A percentile compares a stretch with the other conserved stretches of the same genome.
phyloP scores from a whole-genome alignment of 148 eudicot species.

The Camellia lanceoleosa region DNA sequence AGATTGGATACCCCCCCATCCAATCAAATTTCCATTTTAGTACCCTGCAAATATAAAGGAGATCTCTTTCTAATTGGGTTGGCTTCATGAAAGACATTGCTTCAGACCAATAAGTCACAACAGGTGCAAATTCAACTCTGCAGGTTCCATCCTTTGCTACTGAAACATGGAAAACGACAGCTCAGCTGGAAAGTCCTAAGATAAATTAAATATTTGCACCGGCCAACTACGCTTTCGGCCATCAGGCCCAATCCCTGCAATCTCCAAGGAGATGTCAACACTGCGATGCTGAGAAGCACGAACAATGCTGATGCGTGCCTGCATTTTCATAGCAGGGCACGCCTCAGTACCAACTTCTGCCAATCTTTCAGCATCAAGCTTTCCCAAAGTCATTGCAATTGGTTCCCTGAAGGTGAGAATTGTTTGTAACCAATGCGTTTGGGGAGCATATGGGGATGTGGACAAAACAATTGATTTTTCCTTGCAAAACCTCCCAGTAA shows the following conservation, averaged over 20 bases:
- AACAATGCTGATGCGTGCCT: slow-evolving; percentile 70
- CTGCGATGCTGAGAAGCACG: slow-evolving; percentile 83
- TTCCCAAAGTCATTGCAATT: slow-evolving; percentile 49
- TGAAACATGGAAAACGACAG: not conserved
- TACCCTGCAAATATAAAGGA: not conserved
- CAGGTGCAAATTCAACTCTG: not conserved
- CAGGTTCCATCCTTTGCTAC: not conserved
- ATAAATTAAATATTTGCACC: slow-evolving; percentile 65
- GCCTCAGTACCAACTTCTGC: slow-evolving; percentile 53
- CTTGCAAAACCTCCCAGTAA: slow-evolving; percentile 74
- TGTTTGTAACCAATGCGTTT: slow-evolving; percentile 92
- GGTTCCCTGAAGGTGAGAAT: slow-evolving; percentile 83
- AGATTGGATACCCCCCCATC: slow-evolving; percentile 1
- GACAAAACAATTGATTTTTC: slow-evolving; percentile 65
- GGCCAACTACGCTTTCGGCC: slow-evolving; percentile 70
- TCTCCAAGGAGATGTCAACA: slow-evolving; percentile 89
- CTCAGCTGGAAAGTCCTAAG: slow-evolving; percentile 12
- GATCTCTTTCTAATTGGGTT: not conserved
- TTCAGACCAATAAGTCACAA: not conserved
- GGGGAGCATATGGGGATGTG: slow-evolving; percentile 72
- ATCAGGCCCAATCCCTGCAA: slow-evolving; percentile 47
- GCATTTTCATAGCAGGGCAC: slow-evolving; percentile 62
- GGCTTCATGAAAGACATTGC: not conserved
- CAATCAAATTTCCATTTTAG: not conserved
- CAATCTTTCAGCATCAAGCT: slow-evolving; percentile 20